A percentile compares a stretch with the other conserved stretches of the same genome.
Conservation (phyloP, 768 basidiomycete species). For the Russula earlei region DNA sequence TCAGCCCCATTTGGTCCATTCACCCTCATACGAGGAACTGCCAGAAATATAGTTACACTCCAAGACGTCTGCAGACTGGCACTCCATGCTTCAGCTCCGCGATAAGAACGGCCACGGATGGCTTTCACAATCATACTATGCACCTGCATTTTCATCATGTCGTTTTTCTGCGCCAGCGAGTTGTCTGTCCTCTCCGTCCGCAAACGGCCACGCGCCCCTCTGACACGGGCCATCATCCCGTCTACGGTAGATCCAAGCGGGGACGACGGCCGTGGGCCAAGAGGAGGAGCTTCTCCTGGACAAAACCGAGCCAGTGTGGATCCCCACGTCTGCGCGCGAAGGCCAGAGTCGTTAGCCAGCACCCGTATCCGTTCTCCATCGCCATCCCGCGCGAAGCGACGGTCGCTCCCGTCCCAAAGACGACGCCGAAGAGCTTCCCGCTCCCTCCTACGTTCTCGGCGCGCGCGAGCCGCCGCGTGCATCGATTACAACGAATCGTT, state of each 20-base stretch:
- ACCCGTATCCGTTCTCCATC: constrained; percentile 10
- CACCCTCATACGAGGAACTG: no score
- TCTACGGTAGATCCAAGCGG: constrained; percentile 3
- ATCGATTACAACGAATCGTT: constrained; percentile 48
- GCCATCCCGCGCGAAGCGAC: background rate
- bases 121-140: constrained; percentile 12
- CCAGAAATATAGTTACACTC: constrained; percentile 1
- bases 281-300: constrained; percentile 14
- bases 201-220: no score
- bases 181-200: background rate
- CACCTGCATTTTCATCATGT: background rate
- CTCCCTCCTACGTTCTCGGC: constrained; percentile 23
- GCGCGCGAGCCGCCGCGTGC: constrained; percentile 42
- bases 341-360: constrained; percentile 2
- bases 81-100: background rate
- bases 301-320: constrained; percentile 4
- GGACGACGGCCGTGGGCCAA: constrained; percentile 8
- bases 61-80: background rate
- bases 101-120: background rate
- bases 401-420: background rate
- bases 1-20: no score
- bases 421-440: background rate
- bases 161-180: no score
- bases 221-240: background rate
- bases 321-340: constrained; percentile 1